Percentiles rank a stretch among this genome's conserved stretches.
phyloP scores from a whole-genome alignment of 352 stramenopile species.

The Phytophthora tentaculata region DNA sequence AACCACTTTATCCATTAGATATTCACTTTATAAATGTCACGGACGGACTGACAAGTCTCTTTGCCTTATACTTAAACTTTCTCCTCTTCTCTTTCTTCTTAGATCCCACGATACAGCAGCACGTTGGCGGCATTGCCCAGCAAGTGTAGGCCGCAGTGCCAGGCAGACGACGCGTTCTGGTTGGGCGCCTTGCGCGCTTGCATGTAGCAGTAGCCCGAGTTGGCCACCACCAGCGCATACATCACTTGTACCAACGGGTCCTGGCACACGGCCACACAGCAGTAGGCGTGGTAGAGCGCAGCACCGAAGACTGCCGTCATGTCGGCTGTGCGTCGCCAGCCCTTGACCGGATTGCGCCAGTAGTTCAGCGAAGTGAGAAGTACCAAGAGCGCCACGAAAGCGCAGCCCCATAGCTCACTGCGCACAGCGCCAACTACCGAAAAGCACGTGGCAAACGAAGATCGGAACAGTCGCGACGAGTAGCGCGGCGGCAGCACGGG shows the following conservation, averaged over 20 bases:
- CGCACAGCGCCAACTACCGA: conserved; percentile 60
- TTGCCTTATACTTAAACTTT: conserved; percentile 19
- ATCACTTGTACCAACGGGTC: conserved; percentile 60
- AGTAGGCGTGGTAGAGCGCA: conserved; percentile 76
- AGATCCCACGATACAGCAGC: conserved; percentile 75
- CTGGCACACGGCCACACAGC: conserved; percentile 57
- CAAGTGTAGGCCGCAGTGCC: conserved; percentile 82
- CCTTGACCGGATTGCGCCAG: conserved; percentile 74
- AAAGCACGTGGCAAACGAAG: conserved; percentile 72
- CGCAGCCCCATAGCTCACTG: conserved; percentile 72
- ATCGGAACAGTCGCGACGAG: conserved; percentile 72
- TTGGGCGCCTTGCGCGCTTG: conserved; percentile 61
- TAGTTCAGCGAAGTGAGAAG: conserved; percentile 88
- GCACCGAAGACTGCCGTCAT: conserved; percentile 67
- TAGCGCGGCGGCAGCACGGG: conserved; percentile 75
- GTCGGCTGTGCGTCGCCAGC: conserved; percentile 77
- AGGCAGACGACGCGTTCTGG: conserved; percentile 76
- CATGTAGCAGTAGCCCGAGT: conserved; percentile 78
- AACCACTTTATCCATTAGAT: conserved; percentile 4
- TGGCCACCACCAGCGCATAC: conserved; percentile 71
- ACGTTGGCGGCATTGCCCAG: conserved; percentile 81
- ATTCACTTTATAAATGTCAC: conserved; percentile 4
- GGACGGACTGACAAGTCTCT: conserved; percentile 5
- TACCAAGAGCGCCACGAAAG: conserved; percentile 65
- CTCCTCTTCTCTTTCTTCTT: conserved; percentile 32